These are phyloP conservation scores for Albifimbria verrucaria DNA, from an alignment of 2,329 filamentous ascomycete species.

Conservation along the genomic window DNA sequence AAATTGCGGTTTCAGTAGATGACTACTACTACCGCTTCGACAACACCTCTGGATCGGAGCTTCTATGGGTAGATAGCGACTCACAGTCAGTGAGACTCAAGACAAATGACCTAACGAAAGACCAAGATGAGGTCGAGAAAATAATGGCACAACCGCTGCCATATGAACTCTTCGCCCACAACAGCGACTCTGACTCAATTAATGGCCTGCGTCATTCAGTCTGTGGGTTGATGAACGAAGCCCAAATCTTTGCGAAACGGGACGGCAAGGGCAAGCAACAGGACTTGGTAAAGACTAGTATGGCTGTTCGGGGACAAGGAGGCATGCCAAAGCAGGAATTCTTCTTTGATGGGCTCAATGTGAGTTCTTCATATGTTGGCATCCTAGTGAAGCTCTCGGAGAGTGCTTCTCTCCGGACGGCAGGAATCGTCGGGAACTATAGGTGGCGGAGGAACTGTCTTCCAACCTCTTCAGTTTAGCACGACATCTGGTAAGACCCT, in stretches of 20 bases:
- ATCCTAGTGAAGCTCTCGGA: constrained; percentile 64
- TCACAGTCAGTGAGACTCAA: constrained; percentile 73
- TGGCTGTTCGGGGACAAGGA: constrained; percentile 66
- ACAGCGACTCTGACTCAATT: constrained; percentile 55
- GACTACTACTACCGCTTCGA: constrained; percentile 67
- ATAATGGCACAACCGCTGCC: constrained; percentile 52
- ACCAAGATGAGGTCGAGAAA: constrained; percentile 52
- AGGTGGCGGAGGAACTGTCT: constrained; percentile 75
- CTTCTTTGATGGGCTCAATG: constrained; percentile 72
- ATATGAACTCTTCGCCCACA: constrained; percentile 75
- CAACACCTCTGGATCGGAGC: constrained; percentile 41
- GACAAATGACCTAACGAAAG: constrained; percentile 67
- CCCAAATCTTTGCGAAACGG: constrained; percentile 56
- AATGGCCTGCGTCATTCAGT: constrained; percentile 74
- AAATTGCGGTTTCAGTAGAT: constrained; percentile 81
- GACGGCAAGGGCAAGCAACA: constrained; percentile 44
- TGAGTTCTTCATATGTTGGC: constrained; percentile 67
- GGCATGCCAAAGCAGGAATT: constrained; percentile 83
- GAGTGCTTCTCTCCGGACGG: constrained; percentile 39
- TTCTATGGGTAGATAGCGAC: constrained; percentile 85
- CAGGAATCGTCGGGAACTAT: constrained; percentile 34
- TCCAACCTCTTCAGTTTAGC: no score
- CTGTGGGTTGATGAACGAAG: constrained; percentile 70
- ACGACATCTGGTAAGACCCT: constrained; percentile 62
- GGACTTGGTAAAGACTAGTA: constrained; percentile 52